Evolutionary conservation across 345 rosid species (phyloP), one percentile per base, ranked within the genome.

Genomic region (Reutealis trisperma): DNA sequence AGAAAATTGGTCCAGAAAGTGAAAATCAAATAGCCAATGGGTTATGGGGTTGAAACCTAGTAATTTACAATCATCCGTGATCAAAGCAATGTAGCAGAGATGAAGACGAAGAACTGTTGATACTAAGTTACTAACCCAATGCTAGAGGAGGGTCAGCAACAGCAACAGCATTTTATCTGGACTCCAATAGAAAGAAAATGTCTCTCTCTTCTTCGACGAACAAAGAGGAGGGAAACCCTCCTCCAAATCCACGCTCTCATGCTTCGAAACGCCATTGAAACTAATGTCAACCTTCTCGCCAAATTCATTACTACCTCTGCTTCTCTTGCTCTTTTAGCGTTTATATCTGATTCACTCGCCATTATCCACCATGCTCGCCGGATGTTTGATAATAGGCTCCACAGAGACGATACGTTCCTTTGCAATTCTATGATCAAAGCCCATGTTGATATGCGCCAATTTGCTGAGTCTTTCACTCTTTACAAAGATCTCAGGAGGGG

Each of bases 351-450:
- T 13, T 1, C 82, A 6, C 81, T 79, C 15, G 70, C 81, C 47
- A 85, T 85, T 3, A 69, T 83, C 61, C 58, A 78, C 42, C 79
- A 89, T 66, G 97, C 94, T 8, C 93, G 94, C 61, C 72, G 61
- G 62, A 6, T 86, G 84, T 93, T 91, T 86, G 91, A 88, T 61
- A 52, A 25, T 16, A 82, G 90, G 60, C 86, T 87, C 71, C 87
- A 79, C 0, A 81, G 79, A 83, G 90, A 85, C 68, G 93, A 90
- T 41, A 79, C 85, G 8, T 86, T 88, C 71, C 88, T 93, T 32
- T 90, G 89, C 81, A 93, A 90, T 73, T 75, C 91, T 75, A 85
- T 93, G 96, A 87, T 93, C 83, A 88, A 86, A 70, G 78, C 91
- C 14, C 87, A 90, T 78, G 76, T 85, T 54, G 85, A 74, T 63